A percentile compares a stretch with the other conserved stretches of the same genome.
Conservation (phyloP, 2,329 filamentous ascomycete genomes). For the Penicillium sp. region DNA sequence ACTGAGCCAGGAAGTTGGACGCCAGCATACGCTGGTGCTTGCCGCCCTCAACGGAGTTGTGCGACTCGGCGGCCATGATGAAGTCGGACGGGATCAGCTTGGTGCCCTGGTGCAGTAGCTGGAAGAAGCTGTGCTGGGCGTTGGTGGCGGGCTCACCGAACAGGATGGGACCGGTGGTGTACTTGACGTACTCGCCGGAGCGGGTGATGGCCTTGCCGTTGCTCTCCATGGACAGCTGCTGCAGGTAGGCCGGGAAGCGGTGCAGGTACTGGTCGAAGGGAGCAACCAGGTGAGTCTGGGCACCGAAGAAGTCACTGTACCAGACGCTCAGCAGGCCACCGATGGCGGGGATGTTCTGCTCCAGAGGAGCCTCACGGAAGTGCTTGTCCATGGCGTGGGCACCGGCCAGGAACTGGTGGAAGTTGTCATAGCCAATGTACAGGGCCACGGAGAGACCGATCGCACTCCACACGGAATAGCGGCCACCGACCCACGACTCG, state of each 20-base stretch:
- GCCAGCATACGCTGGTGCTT: slow-evolving; percentile 73
- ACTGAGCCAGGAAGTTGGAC: slow-evolving; percentile 50
- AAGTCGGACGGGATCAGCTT: slow-evolving; percentile 99
- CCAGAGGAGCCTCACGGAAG: slow-evolving; percentile 84
- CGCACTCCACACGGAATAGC: slow-evolving; percentile 98
- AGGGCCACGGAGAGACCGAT: slow-evolving; percentile 92
- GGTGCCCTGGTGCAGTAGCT: slow-evolving; percentile 97
- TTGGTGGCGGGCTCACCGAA: slow-evolving; percentile 99
- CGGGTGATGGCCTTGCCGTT: slow-evolving; percentile 97
- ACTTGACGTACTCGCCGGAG: slow-evolving; percentile 82
- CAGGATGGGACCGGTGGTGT: slow-evolving; percentile 91
- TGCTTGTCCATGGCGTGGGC: slow-evolving; percentile 98
- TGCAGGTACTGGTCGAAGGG: slow-evolving; percentile 99
- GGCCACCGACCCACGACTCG: slow-evolving; percentile 95
- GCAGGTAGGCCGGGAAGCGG: slow-evolving; percentile 97
- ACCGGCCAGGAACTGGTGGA: slow-evolving; percentile 89
- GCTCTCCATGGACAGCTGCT: slow-evolving; percentile 99
- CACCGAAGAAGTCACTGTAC: slow-evolving; percentile 98
- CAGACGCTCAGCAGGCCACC: slow-evolving; percentile 92
- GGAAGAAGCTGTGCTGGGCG: slow-evolving; percentile 99
- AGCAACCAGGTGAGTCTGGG: slow-evolving; percentile 94
- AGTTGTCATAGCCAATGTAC: slow-evolving; percentile 97
- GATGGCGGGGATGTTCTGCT: slow-evolving; percentile 90
- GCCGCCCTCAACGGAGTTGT: slow-evolving; percentile 90
- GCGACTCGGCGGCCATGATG: slow-evolving; percentile 90